A percentile compares a stretch with the other conserved stretches of the same genome.
Conservation (phyloP, 2,329 filamentous ascomycete genomes). For the Xylariales sp. region DNA sequence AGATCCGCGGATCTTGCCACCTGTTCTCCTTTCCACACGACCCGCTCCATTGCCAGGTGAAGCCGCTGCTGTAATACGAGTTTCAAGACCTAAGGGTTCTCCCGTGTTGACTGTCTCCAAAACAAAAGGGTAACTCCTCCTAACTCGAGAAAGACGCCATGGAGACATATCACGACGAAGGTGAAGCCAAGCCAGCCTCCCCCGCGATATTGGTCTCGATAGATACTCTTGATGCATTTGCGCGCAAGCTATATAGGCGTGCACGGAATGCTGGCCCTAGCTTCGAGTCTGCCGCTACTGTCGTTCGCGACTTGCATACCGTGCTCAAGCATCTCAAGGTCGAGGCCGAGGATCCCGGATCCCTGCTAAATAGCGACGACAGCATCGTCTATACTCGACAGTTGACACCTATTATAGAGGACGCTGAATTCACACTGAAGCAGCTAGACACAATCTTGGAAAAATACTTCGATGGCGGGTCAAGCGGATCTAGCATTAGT, state of each 20-base stretch:
- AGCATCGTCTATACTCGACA: constrained; percentile 60
- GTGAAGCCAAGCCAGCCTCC: constrained; percentile 21
- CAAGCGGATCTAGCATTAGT: constrained; percentile 38
- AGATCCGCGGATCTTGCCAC: neutral
- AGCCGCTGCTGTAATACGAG: neutral
- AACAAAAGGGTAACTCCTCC: constrained; percentile 32
- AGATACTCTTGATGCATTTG: constrained; percentile 66
- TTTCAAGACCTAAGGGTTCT: neutral
- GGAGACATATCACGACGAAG: constrained; percentile 19
- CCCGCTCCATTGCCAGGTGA: neutral
- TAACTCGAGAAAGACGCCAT: constrained; percentile 19
- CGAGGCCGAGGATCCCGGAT: constrained; percentile 68
- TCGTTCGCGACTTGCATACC: constrained; percentile 65
- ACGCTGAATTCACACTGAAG: constrained; percentile 65
- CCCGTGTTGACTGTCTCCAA: neutral
- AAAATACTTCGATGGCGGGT: constrained; percentile 52
- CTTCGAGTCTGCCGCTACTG: constrained; percentile 61
- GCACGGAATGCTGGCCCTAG: constrained; percentile 61
- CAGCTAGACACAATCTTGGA: constrained; percentile 66
- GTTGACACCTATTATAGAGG: constrained; percentile 64
- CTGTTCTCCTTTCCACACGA: neutral
- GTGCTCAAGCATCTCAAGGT: constrained; percentile 68
- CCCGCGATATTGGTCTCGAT: constrained; percentile 55
- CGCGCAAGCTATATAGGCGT: constrained; percentile 66
- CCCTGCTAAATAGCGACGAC: constrained; percentile 60